Conservation (phyloP, 495 filamentous ascomycete species). For the Hypoxylon perforatum region DNA sequence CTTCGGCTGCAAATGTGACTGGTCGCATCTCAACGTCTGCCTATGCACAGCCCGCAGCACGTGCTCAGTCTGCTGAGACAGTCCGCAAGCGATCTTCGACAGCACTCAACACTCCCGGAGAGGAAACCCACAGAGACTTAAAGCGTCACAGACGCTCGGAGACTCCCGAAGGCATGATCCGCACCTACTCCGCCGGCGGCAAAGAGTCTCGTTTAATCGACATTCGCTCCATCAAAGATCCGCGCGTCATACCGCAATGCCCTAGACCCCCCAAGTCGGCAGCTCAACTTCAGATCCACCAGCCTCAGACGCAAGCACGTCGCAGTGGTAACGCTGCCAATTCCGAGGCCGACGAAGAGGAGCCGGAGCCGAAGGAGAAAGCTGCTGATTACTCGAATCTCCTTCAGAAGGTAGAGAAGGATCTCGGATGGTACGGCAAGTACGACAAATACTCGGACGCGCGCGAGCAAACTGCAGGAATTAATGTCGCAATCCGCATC, state of each 20-base stretch:
- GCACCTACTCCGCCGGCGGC: neutral
- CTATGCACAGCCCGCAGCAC: neutral
- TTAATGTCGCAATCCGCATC: neutral
- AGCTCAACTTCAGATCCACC: neutral
- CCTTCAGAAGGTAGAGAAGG: neutral
- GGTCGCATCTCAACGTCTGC: neutral
- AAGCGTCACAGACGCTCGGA: neutral
- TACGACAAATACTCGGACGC: neutral
- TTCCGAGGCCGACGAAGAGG: neutral
- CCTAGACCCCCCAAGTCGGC: neutral
- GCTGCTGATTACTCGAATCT: neutral
- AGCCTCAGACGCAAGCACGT: neutral
- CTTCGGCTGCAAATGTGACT: neutral
- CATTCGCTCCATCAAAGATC: neutral
- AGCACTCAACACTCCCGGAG: neutral
- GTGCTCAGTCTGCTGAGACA: neutral
- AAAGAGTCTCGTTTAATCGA: neutral
- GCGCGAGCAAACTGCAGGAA: neutral
- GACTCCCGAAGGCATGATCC: neutral
- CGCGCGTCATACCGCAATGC: neutral
- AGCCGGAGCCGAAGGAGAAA: constrained; percentile 2
- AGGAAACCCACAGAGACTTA: neutral
- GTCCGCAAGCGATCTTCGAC: neutral
- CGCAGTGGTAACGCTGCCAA: neutral
- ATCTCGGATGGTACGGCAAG: constrained; percentile 1